Evolutionary conservation across 345 rosid genomes (phyloP).

Genomic region (Hirschfeldia incana): DNA sequence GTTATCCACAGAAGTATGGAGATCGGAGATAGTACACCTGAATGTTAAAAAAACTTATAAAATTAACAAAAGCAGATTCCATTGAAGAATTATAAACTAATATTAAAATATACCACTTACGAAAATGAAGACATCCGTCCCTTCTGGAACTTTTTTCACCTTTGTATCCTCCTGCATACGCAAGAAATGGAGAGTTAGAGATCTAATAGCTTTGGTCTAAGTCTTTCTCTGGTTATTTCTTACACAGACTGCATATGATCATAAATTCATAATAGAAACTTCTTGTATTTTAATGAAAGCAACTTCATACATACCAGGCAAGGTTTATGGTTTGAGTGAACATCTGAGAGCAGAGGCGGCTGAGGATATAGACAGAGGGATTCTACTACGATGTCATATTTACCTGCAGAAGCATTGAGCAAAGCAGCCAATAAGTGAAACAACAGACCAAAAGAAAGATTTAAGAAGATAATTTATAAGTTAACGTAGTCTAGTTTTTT

Average conservation of each 20-base stretch:
- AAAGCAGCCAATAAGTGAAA: neutral
- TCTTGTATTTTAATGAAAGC: constrained; percentile 18
- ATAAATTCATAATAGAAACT: constrained; percentile 14
- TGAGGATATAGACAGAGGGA: constrained; percentile 90
- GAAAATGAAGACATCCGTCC: constrained; percentile 85
- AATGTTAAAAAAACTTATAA: neutral
- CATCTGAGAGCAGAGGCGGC: constrained; percentile 89
- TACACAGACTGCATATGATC: neutral
- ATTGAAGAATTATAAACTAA: neutral
- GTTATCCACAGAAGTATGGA: constrained; percentile 74
- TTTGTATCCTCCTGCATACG: constrained; percentile 65
- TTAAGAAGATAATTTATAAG: constrained; percentile 5
- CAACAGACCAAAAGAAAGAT: neutral
- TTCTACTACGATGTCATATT: constrained; percentile 78
- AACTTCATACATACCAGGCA: constrained; percentile 62
- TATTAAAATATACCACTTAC: constrained; percentile 43
- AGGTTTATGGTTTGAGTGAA: constrained; percentile 60
- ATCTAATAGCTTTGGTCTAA: neutral
- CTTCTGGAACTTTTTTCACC: constrained; percentile 75
- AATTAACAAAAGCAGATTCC: neutral
- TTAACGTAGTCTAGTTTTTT: constrained; percentile 70
- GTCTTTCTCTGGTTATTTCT: neutral
- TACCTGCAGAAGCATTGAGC: constrained; percentile 49
- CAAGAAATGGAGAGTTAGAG: too few relatives aligned
- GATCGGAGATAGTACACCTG: constrained; percentile 94